Evolutionary conservation across 129 eudicot species (phyloP), one percentile per base, ranked within the genome.

Genomic region (Calendula officinalis): DNA sequence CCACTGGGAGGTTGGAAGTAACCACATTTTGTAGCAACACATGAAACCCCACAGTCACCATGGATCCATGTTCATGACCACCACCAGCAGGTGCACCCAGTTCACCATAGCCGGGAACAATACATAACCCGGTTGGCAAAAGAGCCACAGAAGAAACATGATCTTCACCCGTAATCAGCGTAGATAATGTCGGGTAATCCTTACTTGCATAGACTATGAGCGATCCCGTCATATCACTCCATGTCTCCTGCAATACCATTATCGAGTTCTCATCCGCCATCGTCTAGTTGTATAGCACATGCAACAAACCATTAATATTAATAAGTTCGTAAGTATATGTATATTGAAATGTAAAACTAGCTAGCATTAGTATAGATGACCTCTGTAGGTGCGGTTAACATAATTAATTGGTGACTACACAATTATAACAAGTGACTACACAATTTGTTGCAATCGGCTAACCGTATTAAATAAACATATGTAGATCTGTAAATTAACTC

Each of bases 1-100:
- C 59, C 13, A 12, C 12, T 1, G 66, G 16, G 38, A 34, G n/a
- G 32, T 46, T 44, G 11, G 58, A 37, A 4, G 47, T 69, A 57
- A 17, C 40, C 44, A 36, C 12, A 10, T 16, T 47, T 17, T 14
- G 47, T 17, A 15, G 14, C 58, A 57, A 34, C 34, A 69, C 37
- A 8, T 56, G 74, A 48, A 57, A 35, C 32, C 74, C 74, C 32
- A 69, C 32, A 15, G 74, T 69, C 49, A 47, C 74, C 74, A 70
- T 59, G 8, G 60, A 70, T 14, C 75, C 67, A 38, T 2, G n/a
- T 39, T 60, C 67, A 36, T 42, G 30, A 22, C 30, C 30, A 22
- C 30, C 30, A 22, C 30, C 30, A 22, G 30, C 30, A 22, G 30
- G 30, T 22, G 30, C 34, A 36, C 58, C 4, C 2, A 15, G 38